phyloP scores from a whole-genome alignment of 352 stramenopile genomes.

The Globisporangium paroecandrum region DNA sequence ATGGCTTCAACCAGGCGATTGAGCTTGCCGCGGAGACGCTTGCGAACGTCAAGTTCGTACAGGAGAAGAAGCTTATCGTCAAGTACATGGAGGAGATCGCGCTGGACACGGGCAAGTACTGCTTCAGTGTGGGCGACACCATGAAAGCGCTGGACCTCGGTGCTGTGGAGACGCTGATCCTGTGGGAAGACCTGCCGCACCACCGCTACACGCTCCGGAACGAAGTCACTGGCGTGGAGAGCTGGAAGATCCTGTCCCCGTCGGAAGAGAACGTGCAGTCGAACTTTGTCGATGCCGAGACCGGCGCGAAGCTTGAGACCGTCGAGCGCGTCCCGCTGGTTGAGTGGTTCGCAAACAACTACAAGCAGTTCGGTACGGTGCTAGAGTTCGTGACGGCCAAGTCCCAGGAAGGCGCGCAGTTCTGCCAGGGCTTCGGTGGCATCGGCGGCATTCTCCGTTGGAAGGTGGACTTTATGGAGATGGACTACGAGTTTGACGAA shows the following conservation, averaged over 20 bases:
- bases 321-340: slow-evolving; percentile 96
- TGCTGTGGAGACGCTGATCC: slow-evolving; percentile 98
- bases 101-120: slow-evolving; percentile 99
- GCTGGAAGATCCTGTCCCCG: slow-evolving; percentile 73
- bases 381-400: slow-evolving; percentile 99
- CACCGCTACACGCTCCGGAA: slow-evolving; percentile 94
- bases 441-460: slow-evolving; percentile 98
- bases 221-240: slow-evolving; percentile 87
- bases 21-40: slow-evolving; percentile 97
- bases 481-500: slow-evolving; percentile 93
- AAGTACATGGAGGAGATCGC: slow-evolving; percentile 99
- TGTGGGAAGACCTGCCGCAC: slow-evolving; percentile 99
- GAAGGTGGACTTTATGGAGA: slow-evolving; percentile 98
- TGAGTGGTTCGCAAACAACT: slow-evolving; percentile 99
- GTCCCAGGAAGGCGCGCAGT: slow-evolving; percentile 98
- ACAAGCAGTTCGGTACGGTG: slow-evolving; percentile 98
- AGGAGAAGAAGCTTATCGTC: slow-evolving; percentile 99
- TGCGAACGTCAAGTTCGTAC: slow-evolving; percentile 99
- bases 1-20: slow-evolving; percentile 99
- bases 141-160: slow-evolving; percentile 98
- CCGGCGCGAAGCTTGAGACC: slow-evolving; percentile 95
- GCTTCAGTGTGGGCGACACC: slow-evolving; percentile 98
- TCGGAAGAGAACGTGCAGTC: slow-evolving; percentile 90
- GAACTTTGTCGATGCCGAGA: slow-evolving; percentile 96
- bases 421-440: slow-evolving; percentile 99